Percentiles rank a stretch among this genome's conserved stretches.
Conservation (phyloP, 2,329 filamentous ascomycete genomes). For the Fusarium sororula region DNA sequence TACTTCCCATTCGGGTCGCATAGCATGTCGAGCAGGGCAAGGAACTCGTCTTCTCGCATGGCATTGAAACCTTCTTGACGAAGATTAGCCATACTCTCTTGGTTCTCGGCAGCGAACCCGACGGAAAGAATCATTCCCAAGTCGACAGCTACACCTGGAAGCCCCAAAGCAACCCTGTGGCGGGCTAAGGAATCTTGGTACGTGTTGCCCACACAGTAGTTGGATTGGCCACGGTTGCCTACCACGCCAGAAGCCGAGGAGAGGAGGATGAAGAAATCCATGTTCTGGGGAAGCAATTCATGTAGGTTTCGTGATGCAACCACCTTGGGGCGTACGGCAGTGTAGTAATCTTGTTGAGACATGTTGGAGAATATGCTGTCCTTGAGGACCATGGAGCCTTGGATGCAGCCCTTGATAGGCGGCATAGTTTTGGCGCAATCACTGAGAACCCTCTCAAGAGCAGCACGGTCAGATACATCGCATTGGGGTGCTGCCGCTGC, state of each 20-base stretch:
- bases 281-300: slow-evolving; percentile 35
- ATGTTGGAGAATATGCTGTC: slow-evolving; percentile 64
- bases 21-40: background rate
- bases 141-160: slow-evolving; percentile 56
- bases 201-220: slow-evolving; percentile 60
- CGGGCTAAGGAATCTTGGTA: slow-evolving; percentile 7
- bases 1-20: background rate
- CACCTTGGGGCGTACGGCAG: slow-evolving; percentile 61
- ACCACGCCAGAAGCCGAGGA: slow-evolving; percentile 62
- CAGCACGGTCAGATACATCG: slow-evolving; percentile 55
- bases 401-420: slow-evolving; percentile 55
- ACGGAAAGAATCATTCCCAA: slow-evolving; percentile 61
- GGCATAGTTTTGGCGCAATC: slow-evolving; percentile 39
- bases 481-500: slow-evolving; percentile 51
- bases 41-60: background rate
- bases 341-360: slow-evolving; percentile 57
- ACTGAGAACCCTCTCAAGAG: slow-evolving; percentile 41
- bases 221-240: slow-evolving; percentile 61
- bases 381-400: slow-evolving; percentile 56
- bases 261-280: slow-evolving; percentile 65
- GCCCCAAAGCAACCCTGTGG: background rate
- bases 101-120: slow-evolving; percentile 60
- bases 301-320: slow-evolving; percentile 65
- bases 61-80: background rate
- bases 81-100: slow-evolving; percentile 13